Conservation (phyloP, 331 rosid species). For the Acacia concinna region DNA sequence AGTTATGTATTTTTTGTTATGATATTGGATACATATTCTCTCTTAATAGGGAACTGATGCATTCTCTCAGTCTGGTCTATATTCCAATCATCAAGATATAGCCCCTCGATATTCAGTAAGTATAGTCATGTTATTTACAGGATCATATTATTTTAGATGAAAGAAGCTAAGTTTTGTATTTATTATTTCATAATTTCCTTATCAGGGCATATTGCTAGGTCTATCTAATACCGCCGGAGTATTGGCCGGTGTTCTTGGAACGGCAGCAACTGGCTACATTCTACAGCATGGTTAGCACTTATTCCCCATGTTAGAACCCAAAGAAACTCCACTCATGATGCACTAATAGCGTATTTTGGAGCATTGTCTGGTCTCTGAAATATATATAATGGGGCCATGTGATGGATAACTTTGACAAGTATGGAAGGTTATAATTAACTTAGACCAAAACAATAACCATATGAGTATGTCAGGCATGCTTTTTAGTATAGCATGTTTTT, state of each 20-base stretch:
- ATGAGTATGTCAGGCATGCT: no score
- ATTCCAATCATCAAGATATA: slow-evolving; percentile 69
- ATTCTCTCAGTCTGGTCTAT: slow-evolving; percentile 76
- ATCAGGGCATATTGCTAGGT: slow-evolving; percentile 2
- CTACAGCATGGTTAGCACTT: neutral
- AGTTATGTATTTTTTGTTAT: slow-evolving; percentile 10
- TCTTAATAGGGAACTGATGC: slow-evolving; percentile 51
- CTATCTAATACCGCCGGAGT: slow-evolving; percentile 16
- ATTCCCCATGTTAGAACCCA: neutral
- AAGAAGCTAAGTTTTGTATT: neutral
- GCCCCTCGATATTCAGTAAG: slow-evolving; percentile 8
- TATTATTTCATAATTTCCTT: neutral
- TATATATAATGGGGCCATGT: no score
- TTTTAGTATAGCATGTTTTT: neutral
- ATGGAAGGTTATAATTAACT: no score
- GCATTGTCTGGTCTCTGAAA: no score
- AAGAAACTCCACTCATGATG: neutral
- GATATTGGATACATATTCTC: slow-evolving; percentile 10
- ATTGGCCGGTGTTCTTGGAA: neutral
- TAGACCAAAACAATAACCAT: no score
- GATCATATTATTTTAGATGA: neutral
- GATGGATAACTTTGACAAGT: no score
- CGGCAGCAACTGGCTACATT: neutral
- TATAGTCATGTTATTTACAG: neutral
- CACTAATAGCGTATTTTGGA: no score